Conservation (phyloP, 805 yeast genomes). For the Candida sphagnicola region DNA sequence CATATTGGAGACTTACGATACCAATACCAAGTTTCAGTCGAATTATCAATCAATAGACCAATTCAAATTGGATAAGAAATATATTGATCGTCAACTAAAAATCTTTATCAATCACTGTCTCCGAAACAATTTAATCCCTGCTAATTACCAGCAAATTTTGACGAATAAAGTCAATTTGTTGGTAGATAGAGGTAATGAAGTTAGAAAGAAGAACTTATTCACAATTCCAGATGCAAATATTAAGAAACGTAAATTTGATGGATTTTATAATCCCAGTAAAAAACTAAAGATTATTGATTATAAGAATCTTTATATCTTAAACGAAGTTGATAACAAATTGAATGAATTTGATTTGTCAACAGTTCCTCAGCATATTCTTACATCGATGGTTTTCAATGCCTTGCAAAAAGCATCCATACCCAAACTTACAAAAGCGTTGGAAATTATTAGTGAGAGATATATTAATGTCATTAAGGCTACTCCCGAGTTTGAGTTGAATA, state of each 20-base stretch:
- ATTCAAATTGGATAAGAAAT: slow-evolving; percentile 56
- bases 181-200: slow-evolving; percentile 35
- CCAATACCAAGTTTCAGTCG: slow-evolving; percentile 52
- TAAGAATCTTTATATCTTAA: slow-evolving; percentile 63
- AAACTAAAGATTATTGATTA: slow-evolving; percentile 38
- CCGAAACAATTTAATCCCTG: slow-evolving; percentile 32
- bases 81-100: slow-evolving; percentile 58
- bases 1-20: slow-evolving; percentile 57
- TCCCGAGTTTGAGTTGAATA: not conserved
- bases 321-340: slow-evolving; percentile 56
- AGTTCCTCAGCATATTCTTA: slow-evolving; percentile 61
- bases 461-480: slow-evolving; percentile 26
- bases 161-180: slow-evolving; percentile 26
- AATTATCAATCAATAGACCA: slow-evolving; percentile 40
- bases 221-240: slow-evolving; percentile 26
- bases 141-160: slow-evolving; percentile 24
- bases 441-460: slow-evolving; percentile 67
- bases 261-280: slow-evolving; percentile 31
- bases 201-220: slow-evolving; percentile 36
- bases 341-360: slow-evolving; percentile 66
- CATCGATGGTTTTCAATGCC: slow-evolving; percentile 63
- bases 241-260: slow-evolving; percentile 38
- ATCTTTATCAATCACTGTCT: slow-evolving; percentile 36
- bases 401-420: slow-evolving; percentile 50
- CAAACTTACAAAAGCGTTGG: slow-evolving; percentile 60